A percentile compares a stretch with the other conserved stretches of the same genome.
Conservation (phyloP, 2,329 filamentous ascomycete species). For the Penicillium sp. region DNA sequence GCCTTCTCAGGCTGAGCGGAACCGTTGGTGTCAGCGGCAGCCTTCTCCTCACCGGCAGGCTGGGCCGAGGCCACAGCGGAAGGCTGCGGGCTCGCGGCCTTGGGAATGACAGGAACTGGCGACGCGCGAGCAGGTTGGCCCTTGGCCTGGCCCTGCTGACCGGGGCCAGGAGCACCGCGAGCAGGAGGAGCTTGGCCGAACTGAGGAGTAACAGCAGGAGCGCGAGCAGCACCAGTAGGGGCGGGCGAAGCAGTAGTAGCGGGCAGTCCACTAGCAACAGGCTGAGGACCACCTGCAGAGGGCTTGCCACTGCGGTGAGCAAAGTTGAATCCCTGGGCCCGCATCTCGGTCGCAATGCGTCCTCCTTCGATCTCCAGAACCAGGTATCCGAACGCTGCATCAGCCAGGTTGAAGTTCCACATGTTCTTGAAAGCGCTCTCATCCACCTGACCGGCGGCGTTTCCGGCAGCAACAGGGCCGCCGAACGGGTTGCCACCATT, state of each 20-base stretch:
- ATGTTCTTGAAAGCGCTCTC: conserved; percentile 99
- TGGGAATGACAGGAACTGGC: conserved; percentile 44
- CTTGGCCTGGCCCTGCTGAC: conserved; percentile 32
- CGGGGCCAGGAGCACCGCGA: conserved; percentile 28
- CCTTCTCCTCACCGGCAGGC: conserved; percentile 48
- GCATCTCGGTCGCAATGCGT: conserved; percentile 96
- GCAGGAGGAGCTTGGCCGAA: conserved; percentile 43
- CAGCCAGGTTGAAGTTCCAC: conserved; percentile 99
- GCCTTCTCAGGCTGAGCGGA: conserved; percentile 46
- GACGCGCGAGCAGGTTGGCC: conserved; percentile 37
- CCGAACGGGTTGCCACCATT: conserved; percentile 97
- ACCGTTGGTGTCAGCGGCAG: conserved; percentile 53
- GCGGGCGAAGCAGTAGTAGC: conserved; percentile 37
- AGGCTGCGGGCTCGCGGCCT: conserved; percentile 38
- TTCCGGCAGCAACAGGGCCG: conserved; percentile 69
- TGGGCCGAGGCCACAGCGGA: conserved; percentile 41
- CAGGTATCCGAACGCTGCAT: conserved; percentile 94
- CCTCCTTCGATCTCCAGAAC: conserved; percentile 94
- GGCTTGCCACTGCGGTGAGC: conserved; percentile 89
- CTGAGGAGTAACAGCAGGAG: conserved; percentile 38
- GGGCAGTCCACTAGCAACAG: conserved; percentile 28
- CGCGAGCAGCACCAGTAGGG: conserved; percentile 38
- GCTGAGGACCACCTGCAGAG: conserved; percentile 38
- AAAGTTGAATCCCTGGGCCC: conserved; percentile 98
- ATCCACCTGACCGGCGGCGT: conserved; percentile 80